Base-by-base conservation (phyloP, 192 early-diverging fungal genomes). In the Entomortierella chlamydospora region DNA sequence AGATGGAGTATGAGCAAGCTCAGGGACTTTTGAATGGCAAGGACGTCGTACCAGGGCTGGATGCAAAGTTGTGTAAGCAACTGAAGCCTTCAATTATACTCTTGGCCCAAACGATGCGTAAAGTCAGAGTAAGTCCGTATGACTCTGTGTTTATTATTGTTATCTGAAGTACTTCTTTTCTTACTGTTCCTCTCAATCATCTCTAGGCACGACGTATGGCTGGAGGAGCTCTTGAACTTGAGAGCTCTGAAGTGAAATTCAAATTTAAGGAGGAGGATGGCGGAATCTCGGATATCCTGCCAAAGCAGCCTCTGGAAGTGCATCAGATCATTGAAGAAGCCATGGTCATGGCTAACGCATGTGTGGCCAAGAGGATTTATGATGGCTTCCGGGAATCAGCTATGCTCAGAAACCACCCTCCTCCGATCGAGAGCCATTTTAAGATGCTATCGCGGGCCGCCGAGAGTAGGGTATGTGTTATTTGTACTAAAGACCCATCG, bases 321-420 rank as follows among this genome's bases (percentile, higher is more conserved):
- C 93, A 94, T 80, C 86, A 89, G 15, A 83, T 93, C 17, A 89
- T 94, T 28, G 93, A 91, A 45, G 93, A 94, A 68, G 91, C 92
- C 51, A 94, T 94, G 93, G 90, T 94, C 58, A 82, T 93, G 69
- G 93, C 93, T 39, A 94, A 94, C 61, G 62, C 83, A 0, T 84
- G 87, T 6, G 93, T 94, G 7, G 93, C 90, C 17, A 73, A 87
- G 11, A 62, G 85, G 26, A 86, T 93, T 31, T 84, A 91, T 74
- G 60, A 85, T 33, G 72, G 84, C 0, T 88, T 86, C 45, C 85
- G 84, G 20, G 68, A 77, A 2, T 83, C 88, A 18, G 89, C 92
- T 30, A 77, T 94, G 52, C 83, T 94, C 33, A 86, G 93, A 53
- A 88, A 84, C 15, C 93, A 94, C 72, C 90, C 90, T 41, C 83